These are phyloP conservation scores for Didymella glomerata DNA, from an alignment of 2,329 filamentous ascomycete species.

Conservation along the genomic window DNA sequence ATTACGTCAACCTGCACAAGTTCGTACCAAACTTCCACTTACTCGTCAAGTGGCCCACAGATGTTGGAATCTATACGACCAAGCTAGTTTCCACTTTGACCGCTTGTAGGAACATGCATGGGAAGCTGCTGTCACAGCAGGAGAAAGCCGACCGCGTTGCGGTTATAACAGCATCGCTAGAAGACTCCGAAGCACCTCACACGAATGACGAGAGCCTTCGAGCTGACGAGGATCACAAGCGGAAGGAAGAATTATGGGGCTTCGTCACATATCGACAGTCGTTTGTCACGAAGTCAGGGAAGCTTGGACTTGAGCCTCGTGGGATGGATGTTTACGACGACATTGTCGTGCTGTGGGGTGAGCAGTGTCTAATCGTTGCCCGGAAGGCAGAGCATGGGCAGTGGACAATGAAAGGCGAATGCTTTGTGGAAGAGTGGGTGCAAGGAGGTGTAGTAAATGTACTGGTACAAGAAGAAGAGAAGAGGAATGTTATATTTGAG, in stretches of 20 bases:
- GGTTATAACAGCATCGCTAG: no score
- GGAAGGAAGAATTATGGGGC: not conserved
- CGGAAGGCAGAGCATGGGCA: not conserved
- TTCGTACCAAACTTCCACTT: no score
- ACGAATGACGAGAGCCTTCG: no score
- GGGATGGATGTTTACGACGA: constrained; percentile 19
- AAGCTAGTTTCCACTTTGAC: no score
- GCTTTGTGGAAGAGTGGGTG: constrained; percentile 11
- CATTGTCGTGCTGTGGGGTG: constrained; percentile 29
- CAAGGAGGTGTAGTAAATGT: not conserved
- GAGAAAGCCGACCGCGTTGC: no score
- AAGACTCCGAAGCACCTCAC: no score
- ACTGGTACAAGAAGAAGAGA: not conserved
- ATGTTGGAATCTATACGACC: no score
- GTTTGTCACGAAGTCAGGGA: constrained; percentile 23
- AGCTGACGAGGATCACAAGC: no score
- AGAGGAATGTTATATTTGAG: not conserved
- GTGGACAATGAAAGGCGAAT: constrained; percentile 23
- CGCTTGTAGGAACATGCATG: no score
- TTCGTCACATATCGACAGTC: constrained; percentile 21
- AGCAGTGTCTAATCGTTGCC: constrained; percentile 28
- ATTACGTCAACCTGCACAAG: no score
- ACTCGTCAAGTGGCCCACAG: no score
- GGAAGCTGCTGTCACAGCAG: no score
- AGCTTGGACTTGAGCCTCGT: constrained; percentile 24